Percentiles rank a stretch among this genome's conserved stretches.
Evolutionary conservation across 73 alveolate genomes (phyloP).

Genomic region (Durusdinium trenchii): DNA sequence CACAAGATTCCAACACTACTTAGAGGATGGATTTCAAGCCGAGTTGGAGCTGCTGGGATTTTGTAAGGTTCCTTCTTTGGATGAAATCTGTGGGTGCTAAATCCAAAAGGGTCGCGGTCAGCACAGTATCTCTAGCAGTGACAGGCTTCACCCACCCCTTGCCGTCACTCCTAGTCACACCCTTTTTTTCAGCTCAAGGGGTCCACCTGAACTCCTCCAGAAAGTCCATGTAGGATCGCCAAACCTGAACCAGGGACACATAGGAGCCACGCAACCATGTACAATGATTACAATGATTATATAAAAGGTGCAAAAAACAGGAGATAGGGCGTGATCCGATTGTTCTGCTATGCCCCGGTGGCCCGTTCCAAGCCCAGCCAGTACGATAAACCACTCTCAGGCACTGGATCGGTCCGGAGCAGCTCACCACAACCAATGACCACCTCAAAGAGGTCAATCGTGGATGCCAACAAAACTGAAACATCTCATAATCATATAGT

Average conservation of each 20-base stretch:
- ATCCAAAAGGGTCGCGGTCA: background rate
- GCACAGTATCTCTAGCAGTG: background rate
- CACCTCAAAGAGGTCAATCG: background rate
- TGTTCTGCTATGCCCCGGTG: too few species aligned
- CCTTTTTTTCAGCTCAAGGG: background rate
- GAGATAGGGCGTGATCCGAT: background rate
- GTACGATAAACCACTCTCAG: background rate
- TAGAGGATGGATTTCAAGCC: too few species aligned
- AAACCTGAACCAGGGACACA: background rate
- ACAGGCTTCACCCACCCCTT: background rate
- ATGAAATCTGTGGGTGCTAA: background rate
- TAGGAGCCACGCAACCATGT: background rate
- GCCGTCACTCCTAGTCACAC: background rate
- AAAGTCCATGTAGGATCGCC: constrained; percentile 53
- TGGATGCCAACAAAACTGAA: background rate
- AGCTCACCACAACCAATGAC: constrained; percentile 48
- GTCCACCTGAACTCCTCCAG: constrained; percentile 71
- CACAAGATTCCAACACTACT: too few species aligned
- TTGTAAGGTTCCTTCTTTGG: background rate
- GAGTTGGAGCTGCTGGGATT: background rate
- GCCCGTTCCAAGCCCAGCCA: too few species aligned
- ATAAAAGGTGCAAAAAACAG: background rate
- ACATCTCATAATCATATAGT: background rate
- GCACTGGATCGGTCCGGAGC: constrained; percentile 63
- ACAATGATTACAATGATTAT: background rate